Conservation (phyloP, 176 grass and related monocot species). For the Musa troglodytarum region DNA sequence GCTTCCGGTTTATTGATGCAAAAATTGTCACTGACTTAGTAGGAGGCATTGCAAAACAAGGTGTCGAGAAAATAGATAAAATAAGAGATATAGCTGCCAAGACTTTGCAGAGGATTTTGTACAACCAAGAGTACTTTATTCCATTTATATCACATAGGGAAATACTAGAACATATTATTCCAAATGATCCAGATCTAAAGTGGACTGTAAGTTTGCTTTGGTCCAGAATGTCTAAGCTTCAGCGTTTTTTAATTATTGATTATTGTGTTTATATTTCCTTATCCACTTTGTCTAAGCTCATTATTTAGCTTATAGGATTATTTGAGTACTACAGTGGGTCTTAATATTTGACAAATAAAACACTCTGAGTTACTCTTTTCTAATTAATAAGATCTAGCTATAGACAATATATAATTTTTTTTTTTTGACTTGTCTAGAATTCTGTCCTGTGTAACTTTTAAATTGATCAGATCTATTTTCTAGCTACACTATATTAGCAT, state of each 20-base stretch:
- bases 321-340: background rate
- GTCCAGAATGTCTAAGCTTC: background rate
- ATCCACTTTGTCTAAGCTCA: background rate
- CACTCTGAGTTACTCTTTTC: background rate
- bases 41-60: slow-evolving; percentile 76
- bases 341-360: slow-evolving; percentile 1
- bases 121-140: slow-evolving; percentile 46
- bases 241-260: background rate
- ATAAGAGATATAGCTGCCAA: slow-evolving; percentile 80
- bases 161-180: slow-evolving; percentile 66
- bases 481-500: background rate
- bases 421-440: background rate
- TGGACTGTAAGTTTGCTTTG: slow-evolving; percentile 56
- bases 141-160: slow-evolving; percentile 63
- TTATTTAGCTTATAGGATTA: background rate
- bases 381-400: background rate
- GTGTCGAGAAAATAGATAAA: slow-evolving; percentile 94
- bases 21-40: slow-evolving; percentile 55
- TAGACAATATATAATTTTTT: background rate
- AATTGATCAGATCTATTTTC: background rate
- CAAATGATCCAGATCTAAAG: slow-evolving; percentile 46
- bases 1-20: slow-evolving; percentile 40
- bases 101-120: slow-evolving; percentile 69
- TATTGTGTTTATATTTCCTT: background rate
- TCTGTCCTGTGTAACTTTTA: background rate